Evolutionary conservation across 2,329 filamentous ascomycete genomes (phyloP).

Genomic region (Clarireedia hainanense): DNA sequence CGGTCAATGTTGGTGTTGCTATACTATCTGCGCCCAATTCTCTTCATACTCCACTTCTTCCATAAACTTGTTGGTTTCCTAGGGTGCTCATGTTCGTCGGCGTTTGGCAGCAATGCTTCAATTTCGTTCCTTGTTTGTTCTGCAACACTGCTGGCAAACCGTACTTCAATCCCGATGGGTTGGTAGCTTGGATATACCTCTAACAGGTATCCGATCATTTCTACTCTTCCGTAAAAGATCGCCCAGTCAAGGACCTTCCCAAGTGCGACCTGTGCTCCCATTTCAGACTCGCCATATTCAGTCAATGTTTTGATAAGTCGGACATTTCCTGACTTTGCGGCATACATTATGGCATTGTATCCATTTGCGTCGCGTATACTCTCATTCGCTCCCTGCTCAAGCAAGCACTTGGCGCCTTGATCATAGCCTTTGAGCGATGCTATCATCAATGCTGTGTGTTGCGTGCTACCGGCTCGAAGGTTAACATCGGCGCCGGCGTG

Average conservation of each 20-base stretch:
- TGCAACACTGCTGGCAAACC: conserved; percentile 1
- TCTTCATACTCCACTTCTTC: conserved; percentile 1
- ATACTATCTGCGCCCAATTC: background rate
- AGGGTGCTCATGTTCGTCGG: background rate
- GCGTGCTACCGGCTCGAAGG: background rate
- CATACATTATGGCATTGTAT: conserved; percentile 5
- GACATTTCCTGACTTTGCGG: conserved; percentile 3
- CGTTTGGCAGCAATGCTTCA: background rate
- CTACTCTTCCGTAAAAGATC: conserved; percentile 4
- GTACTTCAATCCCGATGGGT: background rate
- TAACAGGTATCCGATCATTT: conserved; percentile 2
- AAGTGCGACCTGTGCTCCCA: background rate
- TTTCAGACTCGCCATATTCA: background rate
- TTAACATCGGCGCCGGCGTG: conserved; percentile 7
- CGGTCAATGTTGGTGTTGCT: too few species aligned
- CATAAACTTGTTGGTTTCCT: conserved; percentile 2
- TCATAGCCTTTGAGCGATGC: conserved; percentile 5
- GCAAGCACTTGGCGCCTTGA: conserved; percentile 4
- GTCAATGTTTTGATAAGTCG: background rate
- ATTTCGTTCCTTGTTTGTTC: background rate
- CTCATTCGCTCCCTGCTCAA: conserved; percentile 3
- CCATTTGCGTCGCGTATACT: background rate
- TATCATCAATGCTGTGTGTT: conserved; percentile 7
- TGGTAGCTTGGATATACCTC: background rate
- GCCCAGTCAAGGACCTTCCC: conserved; percentile 5